These are phyloP conservation scores for Lasiosphaeria miniovina DNA, from an alignment of 495 filamentous ascomycete genomes.

Conservation along the genomic window DNA sequence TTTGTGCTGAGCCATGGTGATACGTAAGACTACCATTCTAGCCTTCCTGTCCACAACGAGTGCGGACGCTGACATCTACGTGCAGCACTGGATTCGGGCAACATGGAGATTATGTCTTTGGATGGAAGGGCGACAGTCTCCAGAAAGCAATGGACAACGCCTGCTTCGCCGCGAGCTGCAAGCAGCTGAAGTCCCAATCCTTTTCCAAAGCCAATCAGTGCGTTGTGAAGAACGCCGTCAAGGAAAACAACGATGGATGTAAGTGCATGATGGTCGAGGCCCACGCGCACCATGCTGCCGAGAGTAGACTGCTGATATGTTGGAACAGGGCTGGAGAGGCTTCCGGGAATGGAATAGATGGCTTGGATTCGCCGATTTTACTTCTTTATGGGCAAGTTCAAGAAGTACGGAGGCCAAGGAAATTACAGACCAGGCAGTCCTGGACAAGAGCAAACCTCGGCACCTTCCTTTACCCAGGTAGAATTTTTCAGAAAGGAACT, in stretches of 20 bases:
- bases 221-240: constrained; percentile 34
- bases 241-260: constrained; percentile 45
- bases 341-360: constrained; percentile 9
- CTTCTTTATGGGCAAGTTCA: too few species aligned
- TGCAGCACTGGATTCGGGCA: constrained; percentile 40
- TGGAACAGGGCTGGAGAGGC: neutral
- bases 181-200: constrained; percentile 36
- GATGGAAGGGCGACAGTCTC: constrained; percentile 42
- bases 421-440: too few species aligned
- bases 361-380: neutral
- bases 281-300: neutral
- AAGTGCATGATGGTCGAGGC: constrained; percentile 14
- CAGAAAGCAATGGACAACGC: constrained; percentile 42
- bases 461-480: too few species aligned
- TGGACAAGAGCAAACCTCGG: too few species aligned
- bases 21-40: constrained; percentile 25
- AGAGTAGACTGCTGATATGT: neutral
- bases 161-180: constrained; percentile 18
- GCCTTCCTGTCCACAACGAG: neutral
- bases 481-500: too few species aligned
- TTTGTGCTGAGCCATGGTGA: constrained; percentile 46
- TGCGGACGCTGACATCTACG: neutral
- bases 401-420: too few species aligned
- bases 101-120: constrained; percentile 50
- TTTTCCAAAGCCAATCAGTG: constrained; percentile 38